Conservation (phyloP, 805 yeast species). For the Myxozyma monticola region DNA sequence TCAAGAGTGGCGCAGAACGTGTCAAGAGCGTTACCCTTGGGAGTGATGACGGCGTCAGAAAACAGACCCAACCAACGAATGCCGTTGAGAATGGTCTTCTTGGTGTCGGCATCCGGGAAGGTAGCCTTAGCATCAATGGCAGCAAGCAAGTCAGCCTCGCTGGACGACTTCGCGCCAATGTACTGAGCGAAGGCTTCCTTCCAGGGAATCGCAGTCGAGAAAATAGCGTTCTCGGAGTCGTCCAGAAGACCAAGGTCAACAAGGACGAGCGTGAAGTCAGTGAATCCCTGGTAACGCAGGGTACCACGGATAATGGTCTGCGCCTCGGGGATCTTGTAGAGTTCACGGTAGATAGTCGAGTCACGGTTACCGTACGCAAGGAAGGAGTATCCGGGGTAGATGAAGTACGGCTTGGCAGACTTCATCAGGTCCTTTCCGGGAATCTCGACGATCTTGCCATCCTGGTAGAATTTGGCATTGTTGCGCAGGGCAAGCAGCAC, state of each 20-base stretch:
- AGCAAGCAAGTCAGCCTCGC: constrained; percentile 71
- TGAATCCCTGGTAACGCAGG: constrained; percentile 97
- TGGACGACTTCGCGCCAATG: constrained; percentile 69
- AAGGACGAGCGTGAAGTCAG: constrained; percentile 91
- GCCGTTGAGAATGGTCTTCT: constrained; percentile 83
- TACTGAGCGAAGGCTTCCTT: constrained; percentile 78
- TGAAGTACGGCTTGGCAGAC: constrained; percentile 89
- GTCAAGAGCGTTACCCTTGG: constrained; percentile 93
- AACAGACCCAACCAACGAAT: constrained; percentile 93
- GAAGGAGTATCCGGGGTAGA: constrained; percentile 92
- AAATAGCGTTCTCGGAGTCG: constrained; percentile 66
- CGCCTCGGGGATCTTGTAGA: constrained; percentile 95
- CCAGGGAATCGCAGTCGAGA: constrained; percentile 69
- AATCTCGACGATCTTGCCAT: constrained; percentile 78
- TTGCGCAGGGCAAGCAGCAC: constrained; percentile 94
- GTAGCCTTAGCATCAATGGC: constrained; percentile 75
- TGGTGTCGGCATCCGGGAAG: constrained; percentile 78
- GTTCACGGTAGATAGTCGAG: constrained; percentile 88
- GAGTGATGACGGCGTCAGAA: constrained; percentile 70
- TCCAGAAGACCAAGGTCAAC: constrained; percentile 91
- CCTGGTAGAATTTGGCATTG: constrained; percentile 83
- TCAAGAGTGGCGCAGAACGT: constrained; percentile 96
- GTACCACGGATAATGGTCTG: constrained; percentile 97
- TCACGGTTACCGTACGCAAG: constrained; percentile 98
- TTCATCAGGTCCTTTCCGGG: constrained; percentile 91